These are phyloP conservation scores for Triticum monococcum DNA, from an alignment of 176 grass and related monocot species.

Conservation along the genomic window DNA sequence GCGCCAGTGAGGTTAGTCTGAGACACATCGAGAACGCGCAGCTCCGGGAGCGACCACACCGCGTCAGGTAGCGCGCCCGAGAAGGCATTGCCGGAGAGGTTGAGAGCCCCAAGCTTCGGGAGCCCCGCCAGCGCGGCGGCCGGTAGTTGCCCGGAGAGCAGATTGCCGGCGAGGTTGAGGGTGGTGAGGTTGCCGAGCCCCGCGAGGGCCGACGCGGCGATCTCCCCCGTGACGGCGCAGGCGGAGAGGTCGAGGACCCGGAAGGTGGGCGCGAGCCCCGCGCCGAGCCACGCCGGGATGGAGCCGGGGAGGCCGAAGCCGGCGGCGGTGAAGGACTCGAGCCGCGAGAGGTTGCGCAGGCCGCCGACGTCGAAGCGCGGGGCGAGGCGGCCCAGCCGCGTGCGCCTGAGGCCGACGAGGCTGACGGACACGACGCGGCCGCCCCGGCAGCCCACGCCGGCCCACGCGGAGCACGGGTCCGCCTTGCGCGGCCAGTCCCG, in stretches of 20 bases:
- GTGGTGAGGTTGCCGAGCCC: conserved; percentile 50
- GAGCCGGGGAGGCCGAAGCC: conserved; percentile 69
- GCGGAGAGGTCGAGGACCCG: conserved; percentile 58
- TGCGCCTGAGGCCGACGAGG: conserved; percentile 62
- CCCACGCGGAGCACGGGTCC: conserved; percentile 77
- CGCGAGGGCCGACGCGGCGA: conserved; percentile 48
- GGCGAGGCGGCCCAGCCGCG: conserved; percentile 41
- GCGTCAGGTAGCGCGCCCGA: conserved; percentile 53
- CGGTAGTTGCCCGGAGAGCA: conserved; percentile 56
- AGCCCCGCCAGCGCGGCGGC: conserved; percentile 41
- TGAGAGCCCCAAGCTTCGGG: conserved; percentile 40
- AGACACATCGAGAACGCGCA: conserved; percentile 71
- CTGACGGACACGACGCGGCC: conserved; percentile 58
- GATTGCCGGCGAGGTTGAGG: conserved; percentile 70
- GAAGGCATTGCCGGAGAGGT: conserved; percentile 72
- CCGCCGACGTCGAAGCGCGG: conserved; percentile 77
- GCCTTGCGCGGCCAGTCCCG: conserved; percentile 72
- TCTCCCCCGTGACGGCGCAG: conserved; percentile 52
- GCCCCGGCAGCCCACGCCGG: conserved; percentile 51
- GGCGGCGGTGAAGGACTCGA: conserved; percentile 67
- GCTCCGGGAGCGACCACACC: conserved; percentile 57
- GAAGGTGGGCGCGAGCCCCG: conserved; percentile 50
- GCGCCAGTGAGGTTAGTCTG: conserved; percentile 64
- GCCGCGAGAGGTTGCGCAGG: conserved; percentile 62
- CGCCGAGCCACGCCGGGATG: conserved; percentile 82